phyloP scores from a whole-genome alignment of 495 filamentous ascomycete species.

The Xylaria telfairii region DNA sequence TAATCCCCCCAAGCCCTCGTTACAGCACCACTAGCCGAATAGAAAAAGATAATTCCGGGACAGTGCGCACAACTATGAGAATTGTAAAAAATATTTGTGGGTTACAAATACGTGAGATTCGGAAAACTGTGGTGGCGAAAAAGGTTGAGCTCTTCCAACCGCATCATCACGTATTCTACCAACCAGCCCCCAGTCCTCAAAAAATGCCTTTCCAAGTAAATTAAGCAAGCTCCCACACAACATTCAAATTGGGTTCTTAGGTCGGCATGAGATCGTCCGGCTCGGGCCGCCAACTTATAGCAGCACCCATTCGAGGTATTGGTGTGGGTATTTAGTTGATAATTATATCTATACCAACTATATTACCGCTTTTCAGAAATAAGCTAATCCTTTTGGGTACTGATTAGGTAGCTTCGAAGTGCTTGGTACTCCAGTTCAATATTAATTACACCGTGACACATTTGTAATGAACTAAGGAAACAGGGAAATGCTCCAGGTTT shows the following conservation, averaged over 20 bases:
- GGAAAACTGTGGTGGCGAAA: neutral
- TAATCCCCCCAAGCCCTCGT: no score
- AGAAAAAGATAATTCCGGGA: no score
- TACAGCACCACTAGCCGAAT: no score
- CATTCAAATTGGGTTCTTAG: neutral
- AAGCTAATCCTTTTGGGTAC: neutral
- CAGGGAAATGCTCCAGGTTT: no score
- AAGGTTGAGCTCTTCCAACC: neutral
- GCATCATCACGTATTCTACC: no score
- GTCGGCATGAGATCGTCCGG: no score
- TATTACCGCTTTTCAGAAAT: neutral
- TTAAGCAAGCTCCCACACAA: neutral
- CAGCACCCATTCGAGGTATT: neutral
- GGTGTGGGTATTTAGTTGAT: neutral
- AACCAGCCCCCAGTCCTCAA: no score
- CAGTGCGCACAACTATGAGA: neutral
- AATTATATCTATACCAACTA: neutral
- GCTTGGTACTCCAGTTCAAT: neutral
- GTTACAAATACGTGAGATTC: neutral
- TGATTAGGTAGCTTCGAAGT: neutral
- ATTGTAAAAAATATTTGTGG: neutral
- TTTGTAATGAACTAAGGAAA: neutral
- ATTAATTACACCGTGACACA: neutral
- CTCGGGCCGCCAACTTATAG: no score
- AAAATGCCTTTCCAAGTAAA: neutral